Evolutionary conservation across 768 basidiomycete species (phyloP), one percentile per base, ranked within the genome.

Genomic region (Cytidiella melzeri): DNA sequence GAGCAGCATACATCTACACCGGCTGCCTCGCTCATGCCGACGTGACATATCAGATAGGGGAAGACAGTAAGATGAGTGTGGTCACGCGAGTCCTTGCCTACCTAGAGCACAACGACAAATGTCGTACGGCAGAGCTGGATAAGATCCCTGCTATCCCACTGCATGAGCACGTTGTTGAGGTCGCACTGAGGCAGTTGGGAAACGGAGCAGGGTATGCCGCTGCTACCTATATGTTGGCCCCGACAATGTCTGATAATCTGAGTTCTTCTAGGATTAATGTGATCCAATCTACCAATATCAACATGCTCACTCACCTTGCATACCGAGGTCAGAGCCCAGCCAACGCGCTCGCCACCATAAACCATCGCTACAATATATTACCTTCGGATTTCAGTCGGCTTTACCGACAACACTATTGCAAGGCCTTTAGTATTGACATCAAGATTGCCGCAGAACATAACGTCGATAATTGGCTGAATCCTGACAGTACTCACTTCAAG

Each of bases 1-100:
- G 34, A 9, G 45, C 51, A 1, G 44, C 57, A 4, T 57, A 55
- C 43, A 44, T 49, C 15, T 68, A 61, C 51, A 64, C 64, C 5
- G 65, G 63, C 11, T 71, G 70, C 47, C 57, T 67, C 6, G 69
- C 65, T 1, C 69, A 70, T 54, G 61, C 54, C 0, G 69, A 70
- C 6, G 50, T 71, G 34, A 66, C 62, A 1, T 57, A 56, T 21
- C n/a, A 19, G 3, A 23, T 15, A 6, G 40, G 15, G 6, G 40
- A 37, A n/a, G n/a, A n/a, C n/a, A n/a, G n/a, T n/a, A n/a, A n/a
- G n/a, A n/a, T n/a, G n/a, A n/a, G n/a, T n/a, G n/a, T 13, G 5
- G 48, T 70, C 13, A 34, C 48, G 10, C 53, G 57, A 2, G 54
- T 70, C 19, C 18, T 49, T 6, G 68, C 66, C 2, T 49, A 54